These are phyloP conservation scores for Aspergillus steynii DNA, from an alignment of 495 filamentous ascomycete genomes.

Conservation along the genomic window DNA sequence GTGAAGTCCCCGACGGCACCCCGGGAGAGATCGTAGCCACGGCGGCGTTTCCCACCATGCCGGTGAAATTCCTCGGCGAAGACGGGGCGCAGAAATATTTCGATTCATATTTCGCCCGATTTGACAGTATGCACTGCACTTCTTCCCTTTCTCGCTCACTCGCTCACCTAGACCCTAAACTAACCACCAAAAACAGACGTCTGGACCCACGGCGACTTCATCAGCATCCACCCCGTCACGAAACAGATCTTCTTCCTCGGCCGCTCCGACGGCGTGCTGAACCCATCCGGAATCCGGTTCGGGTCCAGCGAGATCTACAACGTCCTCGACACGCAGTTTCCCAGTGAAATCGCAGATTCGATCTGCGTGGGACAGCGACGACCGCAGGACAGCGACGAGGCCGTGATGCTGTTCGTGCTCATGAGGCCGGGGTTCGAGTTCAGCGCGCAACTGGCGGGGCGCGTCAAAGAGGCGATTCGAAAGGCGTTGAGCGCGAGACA, in stretches of 20 bases:
- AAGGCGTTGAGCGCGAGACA: constrained; percentile 67
- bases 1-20: constrained; percentile 55
- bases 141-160: background rate
- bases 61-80: constrained; percentile 70
- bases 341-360: constrained; percentile 60
- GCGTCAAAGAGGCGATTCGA: constrained; percentile 62
- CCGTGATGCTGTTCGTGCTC: constrained; percentile 71
- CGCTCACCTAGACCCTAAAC: background rate
- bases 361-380: constrained; percentile 75
- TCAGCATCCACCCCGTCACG: constrained; percentile 66
- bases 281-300: constrained; percentile 76
- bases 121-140: constrained; percentile 38
- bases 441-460: constrained; percentile 52
- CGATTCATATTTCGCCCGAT: constrained; percentile 70
- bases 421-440: constrained; percentile 64
- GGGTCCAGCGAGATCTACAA: constrained; percentile 77
- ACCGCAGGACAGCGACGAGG: constrained; percentile 67
- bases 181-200: constrained; percentile 41
- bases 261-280: constrained; percentile 74
- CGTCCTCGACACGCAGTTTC: constrained; percentile 66
- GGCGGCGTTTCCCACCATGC: constrained; percentile 71
- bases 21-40: constrained; percentile 74
- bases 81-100: constrained; percentile 57
- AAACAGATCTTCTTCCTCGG: constrained; percentile 66
- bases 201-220: constrained; percentile 82